Evolutionary conservation across 176 grass and related monocot species (phyloP).

Genomic region (Areca catechu): DNA sequence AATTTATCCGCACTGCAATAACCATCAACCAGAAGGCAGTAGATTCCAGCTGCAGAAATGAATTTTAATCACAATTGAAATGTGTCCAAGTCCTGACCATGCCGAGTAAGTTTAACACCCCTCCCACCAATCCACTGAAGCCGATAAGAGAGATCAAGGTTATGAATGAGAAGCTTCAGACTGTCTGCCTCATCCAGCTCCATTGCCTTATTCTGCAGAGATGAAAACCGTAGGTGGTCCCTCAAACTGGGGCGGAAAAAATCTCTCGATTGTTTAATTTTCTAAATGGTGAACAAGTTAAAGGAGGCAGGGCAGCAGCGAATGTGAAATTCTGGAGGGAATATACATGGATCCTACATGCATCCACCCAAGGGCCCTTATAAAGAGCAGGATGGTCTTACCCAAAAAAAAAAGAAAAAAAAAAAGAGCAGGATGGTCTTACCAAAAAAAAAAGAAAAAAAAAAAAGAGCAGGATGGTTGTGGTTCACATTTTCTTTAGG

Average conservation of each 20-base stretch:
- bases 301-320: neutral
- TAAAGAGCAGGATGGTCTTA: no score
- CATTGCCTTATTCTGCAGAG: conserved; percentile 9
- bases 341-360: no score
- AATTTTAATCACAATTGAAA: conserved; percentile 64
- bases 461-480: no score
- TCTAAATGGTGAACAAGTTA: neutral
- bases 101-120: conserved; percentile 58
- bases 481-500: no score
- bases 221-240: neutral
- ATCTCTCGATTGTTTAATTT: neutral
- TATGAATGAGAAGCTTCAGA: conserved; percentile 70
- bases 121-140: conserved; percentile 61
- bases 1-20: neutral
- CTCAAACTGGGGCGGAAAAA: neutral
- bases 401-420: no score
- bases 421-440: no score
- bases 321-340: no score
- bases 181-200: conserved; percentile 54
- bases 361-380: no score
- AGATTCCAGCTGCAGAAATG: conserved; percentile 13
- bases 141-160: conserved; percentile 82
- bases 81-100: conserved; percentile 69
- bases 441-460: no score
- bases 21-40: conserved; percentile 17